phyloP scores from a whole-genome alignment of 805 yeast species.

The Zygosaccharomyces rouxii region DNA sequence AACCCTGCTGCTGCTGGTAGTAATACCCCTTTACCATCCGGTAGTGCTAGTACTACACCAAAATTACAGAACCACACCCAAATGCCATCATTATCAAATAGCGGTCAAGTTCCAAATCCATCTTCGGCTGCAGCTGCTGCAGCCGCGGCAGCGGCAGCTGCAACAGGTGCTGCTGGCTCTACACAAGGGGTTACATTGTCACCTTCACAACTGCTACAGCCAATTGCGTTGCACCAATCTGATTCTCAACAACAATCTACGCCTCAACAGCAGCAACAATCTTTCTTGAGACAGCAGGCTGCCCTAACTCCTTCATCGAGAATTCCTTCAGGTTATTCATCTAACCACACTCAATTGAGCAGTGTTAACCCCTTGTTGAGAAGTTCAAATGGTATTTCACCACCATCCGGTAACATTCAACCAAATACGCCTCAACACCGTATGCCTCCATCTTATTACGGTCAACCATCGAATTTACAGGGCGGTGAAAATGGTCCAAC shows the following conservation, averaged over 20 bases:
- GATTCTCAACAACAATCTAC: slow-evolving; percentile 11
- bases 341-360: slow-evolving; percentile 24
- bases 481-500: slow-evolving; percentile 6
- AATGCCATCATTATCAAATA: slow-evolving; percentile 7
- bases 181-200: slow-evolving; percentile 8
- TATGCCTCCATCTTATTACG: slow-evolving; percentile 18
- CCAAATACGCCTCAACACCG: slow-evolving; percentile 21
- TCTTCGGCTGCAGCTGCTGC: slow-evolving; percentile 8
- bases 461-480: slow-evolving; percentile 5
- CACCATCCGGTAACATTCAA: slow-evolving; percentile 20
- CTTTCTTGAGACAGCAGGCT: slow-evolving; percentile 30
- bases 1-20: slow-evolving; percentile 18
- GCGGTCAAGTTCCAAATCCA: slow-evolving; percentile 5
- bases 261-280: slow-evolving; percentile 28
- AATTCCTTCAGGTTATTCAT: slow-evolving; percentile 35
- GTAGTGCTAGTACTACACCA: slow-evolving; percentile 10
- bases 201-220: slow-evolving; percentile 21
- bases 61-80: slow-evolving; percentile 12
- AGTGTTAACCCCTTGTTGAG: slow-evolving; percentile 32
- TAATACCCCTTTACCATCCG: slow-evolving; percentile 6
- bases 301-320: slow-evolving; percentile 32
- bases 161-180: background rate
- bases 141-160: background rate
- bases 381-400: slow-evolving; percentile 25
- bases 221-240: slow-evolving; percentile 21